phyloP scores from a whole-genome alignment of 2,329 filamentous ascomycete genomes.

The Aaosphaeria arxii region DNA sequence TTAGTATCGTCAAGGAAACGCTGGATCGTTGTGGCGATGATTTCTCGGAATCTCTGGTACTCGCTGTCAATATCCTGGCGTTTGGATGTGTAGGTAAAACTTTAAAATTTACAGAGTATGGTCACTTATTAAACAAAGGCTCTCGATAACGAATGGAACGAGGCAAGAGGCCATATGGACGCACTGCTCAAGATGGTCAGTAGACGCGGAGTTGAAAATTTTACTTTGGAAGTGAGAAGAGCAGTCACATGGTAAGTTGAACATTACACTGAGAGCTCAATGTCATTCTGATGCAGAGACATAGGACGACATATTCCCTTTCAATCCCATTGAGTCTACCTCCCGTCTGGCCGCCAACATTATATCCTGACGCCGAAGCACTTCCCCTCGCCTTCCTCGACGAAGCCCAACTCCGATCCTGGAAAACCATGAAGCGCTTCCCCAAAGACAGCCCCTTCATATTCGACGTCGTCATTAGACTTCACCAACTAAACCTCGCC shows the following conservation, averaged over 20 bases:
- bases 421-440: constrained; percentile 19
- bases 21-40: constrained; percentile 9
- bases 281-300: background rate
- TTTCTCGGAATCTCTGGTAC: constrained; percentile 13
- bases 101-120: too few species aligned
- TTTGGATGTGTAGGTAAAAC: constrained; percentile 15
- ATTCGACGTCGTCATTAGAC: constrained; percentile 13
- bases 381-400: constrained; percentile 17
- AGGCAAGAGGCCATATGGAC: constrained; percentile 14
- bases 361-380: constrained; percentile 2
- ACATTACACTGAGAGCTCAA: background rate
- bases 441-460: constrained; percentile 18
- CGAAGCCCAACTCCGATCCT: constrained; percentile 17
- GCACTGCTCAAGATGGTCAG: constrained; percentile 13
- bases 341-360: constrained; percentile 9
- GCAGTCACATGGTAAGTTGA: constrained; percentile 12
- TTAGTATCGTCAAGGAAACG: constrained; percentile 13
- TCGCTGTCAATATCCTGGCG: constrained; percentile 13
- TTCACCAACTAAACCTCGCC: constrained; percentile 16
- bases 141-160: constrained; percentile 13
- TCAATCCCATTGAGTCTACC: constrained; percentile 5
- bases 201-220: constrained; percentile 10
- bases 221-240: constrained; percentile 17
- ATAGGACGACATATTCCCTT: constrained; percentile 11
- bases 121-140: constrained; percentile 6